Conservation (phyloP, 805 yeast genomes). For the Sugiyamaella boreocaroliniensis region DNA sequence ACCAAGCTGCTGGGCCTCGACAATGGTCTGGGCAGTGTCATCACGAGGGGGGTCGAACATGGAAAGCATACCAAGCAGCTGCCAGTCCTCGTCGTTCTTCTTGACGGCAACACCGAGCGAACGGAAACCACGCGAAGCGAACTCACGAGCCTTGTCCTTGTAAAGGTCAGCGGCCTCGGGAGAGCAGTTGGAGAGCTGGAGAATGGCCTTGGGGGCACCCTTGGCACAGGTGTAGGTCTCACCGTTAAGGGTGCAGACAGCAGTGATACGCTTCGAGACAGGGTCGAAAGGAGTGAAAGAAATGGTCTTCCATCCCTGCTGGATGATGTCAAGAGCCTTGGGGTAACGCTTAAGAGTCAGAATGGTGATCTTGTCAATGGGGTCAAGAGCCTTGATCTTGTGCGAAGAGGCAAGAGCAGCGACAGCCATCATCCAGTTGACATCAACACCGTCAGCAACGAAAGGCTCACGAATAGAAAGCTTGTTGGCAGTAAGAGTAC, state of each 20-base stretch:
- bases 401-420: constrained; percentile 97
- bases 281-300: constrained; percentile 98
- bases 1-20: constrained; percentile 89
- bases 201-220: constrained; percentile 98
- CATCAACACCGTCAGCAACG: constrained; percentile 96
- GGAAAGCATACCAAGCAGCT: constrained; percentile 95
- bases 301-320: constrained; percentile 35
- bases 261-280: constrained; percentile 91
- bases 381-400: constrained; percentile 97
- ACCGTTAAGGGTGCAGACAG: constrained; percentile 93
- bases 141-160: constrained; percentile 95
- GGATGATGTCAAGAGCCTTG: constrained; percentile 53
- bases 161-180: constrained; percentile 91
- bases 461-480: constrained; percentile 93
- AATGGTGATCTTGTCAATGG: constrained; percentile 93
- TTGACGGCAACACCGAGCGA: constrained; percentile 98
- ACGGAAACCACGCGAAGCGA: constrained; percentile 97
- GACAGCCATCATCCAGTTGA: constrained; percentile 94
- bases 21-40: constrained; percentile 92
- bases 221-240: constrained; percentile 93
- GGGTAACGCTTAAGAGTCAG: constrained; percentile 85
- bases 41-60: constrained; percentile 99
- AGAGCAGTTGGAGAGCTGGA: constrained; percentile 41
- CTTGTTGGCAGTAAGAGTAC: constrained; percentile 95
- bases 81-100: constrained; percentile 99